phyloP scores from a whole-genome alignment of 257 asterid genomes.

The Solanum etuberosum region DNA sequence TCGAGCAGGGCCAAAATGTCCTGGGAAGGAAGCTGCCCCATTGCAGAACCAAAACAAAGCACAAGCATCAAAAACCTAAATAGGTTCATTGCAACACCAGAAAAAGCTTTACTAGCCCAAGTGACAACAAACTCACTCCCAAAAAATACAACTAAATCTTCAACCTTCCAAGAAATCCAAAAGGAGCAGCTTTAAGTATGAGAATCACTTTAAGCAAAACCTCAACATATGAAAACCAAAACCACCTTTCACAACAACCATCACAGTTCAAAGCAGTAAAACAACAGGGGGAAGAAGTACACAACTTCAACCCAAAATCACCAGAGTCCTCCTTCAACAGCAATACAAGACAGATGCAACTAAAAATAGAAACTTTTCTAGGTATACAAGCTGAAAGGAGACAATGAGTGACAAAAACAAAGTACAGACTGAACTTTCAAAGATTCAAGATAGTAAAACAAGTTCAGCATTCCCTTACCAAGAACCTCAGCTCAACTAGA shows the following conservation, averaged over 20 bases:
- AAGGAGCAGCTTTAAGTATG: neutral
- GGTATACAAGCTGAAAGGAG: neutral
- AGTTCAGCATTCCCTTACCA: neutral
- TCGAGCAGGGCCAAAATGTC: constrained; percentile 75
- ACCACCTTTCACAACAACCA: neutral
- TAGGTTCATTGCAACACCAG: constrained; percentile 40
- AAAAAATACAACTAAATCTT: neutral
- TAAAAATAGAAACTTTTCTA: neutral
- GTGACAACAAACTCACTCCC: neutral
- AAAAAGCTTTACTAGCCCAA: neutral
- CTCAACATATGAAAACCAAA: neutral
- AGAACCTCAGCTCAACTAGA: neutral
- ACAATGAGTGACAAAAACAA: neutral
- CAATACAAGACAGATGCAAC: neutral
- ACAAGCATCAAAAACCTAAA: constrained; percentile 37
- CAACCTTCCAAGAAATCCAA: neutral
- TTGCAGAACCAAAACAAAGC: constrained; percentile 33
- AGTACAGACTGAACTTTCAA: neutral
- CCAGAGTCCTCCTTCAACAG: neutral
- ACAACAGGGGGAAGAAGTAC: neutral
- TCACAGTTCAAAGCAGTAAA: neutral
- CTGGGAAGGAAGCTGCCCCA: constrained; percentile 91
- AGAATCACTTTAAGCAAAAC: neutral
- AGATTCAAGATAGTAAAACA: neutral
- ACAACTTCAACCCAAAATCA: neutral